These are phyloP conservation scores for Albizia julibrissin DNA, from an alignment of 306 rosid genomes.

Conservation along the genomic window DNA sequence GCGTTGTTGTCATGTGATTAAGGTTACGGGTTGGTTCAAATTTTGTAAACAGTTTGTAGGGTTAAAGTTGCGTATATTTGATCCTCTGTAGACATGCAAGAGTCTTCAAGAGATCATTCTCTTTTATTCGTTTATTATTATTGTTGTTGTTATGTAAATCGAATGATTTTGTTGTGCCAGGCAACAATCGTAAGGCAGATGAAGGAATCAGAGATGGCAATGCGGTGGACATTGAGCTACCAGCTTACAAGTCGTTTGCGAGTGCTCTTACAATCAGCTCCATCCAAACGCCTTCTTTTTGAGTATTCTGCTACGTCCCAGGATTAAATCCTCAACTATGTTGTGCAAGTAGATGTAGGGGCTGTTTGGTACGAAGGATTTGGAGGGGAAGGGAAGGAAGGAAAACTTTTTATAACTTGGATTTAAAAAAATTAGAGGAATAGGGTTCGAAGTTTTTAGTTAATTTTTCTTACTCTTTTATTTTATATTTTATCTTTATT, in stretches of 20 bases:
- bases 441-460: too few relatives aligned
- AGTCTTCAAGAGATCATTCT: background rate
- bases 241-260: slow-evolving; percentile 87
- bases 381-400: too few relatives aligned
- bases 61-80: too few relatives aligned
- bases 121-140: background rate
- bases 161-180: slow-evolving; percentile 34
- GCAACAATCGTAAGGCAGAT: slow-evolving; percentile 86
- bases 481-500: too few relatives aligned
- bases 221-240: slow-evolving; percentile 92
- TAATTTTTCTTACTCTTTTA: too few relatives aligned
- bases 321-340: slow-evolving; percentile 32
- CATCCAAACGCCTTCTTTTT: slow-evolving; percentile 80
- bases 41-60: too few relatives aligned
- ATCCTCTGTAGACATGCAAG: too few relatives aligned
- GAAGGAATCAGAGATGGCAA: slow-evolving; percentile 96
- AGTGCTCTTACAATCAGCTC: slow-evolving; percentile 85
- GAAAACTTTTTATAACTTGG: too few relatives aligned
- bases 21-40: too few relatives aligned
- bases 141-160: slow-evolving; percentile 2
- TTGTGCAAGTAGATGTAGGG: background rate
- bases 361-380: too few relatives aligned
- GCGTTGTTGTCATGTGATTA: too few relatives aligned
- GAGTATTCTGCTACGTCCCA: slow-evolving; percentile 88
- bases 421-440: too few relatives aligned